Evolutionary conservation across 148 eudicot species (phyloP).

Genomic region (Dianthus caryophyllus): DNA sequence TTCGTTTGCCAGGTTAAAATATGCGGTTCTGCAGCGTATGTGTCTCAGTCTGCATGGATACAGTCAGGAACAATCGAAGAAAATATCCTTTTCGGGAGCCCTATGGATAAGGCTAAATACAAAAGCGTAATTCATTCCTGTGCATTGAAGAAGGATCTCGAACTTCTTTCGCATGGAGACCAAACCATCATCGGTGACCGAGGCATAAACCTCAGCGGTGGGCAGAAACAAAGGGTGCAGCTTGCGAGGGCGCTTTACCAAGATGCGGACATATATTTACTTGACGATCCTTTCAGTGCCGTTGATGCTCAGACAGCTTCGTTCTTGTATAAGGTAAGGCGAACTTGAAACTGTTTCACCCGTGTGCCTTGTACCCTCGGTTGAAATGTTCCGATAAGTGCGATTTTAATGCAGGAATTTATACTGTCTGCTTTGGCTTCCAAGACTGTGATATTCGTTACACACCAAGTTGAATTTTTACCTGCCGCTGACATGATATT

Average conservation of each 20-base stretch:
- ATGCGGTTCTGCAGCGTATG: conserved; percentile 94
- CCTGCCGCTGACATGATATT: conserved; percentile 84
- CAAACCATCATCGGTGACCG: conserved; percentile 96
- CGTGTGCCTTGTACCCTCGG: conserved; percentile 7
- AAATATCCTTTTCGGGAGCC: conserved; percentile 86
- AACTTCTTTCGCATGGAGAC: conserved; percentile 85
- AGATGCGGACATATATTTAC: conserved; percentile 94
- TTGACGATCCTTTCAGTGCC: conserved; percentile 98
- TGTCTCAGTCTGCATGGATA: conserved; percentile 98
- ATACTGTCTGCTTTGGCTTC: conserved; percentile 65
- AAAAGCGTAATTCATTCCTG: conserved; percentile 74
- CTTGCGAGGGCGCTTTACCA: conserved; percentile 97
- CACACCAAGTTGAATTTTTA: conserved; percentile 96
- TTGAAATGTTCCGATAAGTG: conserved; percentile 24
- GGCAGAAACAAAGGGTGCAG: conserved; percentile 97
- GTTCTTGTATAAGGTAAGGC: conserved; percentile 65
- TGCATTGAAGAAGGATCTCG: conserved; percentile 78
- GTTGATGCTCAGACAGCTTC: conserved; percentile 97
- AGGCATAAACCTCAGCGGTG: conserved; percentile 97
- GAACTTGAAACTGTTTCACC: conserved; percentile 5
- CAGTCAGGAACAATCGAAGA: conserved; percentile 94
- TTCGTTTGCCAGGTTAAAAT: conserved; percentile 55
- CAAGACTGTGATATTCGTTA: conserved; percentile 82
- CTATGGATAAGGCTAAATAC: conserved; percentile 81
- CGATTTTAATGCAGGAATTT: conserved; percentile 58